Evolutionary conservation across 148 eudicot genomes (phyloP).

Genomic region (Rhododendron henanense): DNA sequence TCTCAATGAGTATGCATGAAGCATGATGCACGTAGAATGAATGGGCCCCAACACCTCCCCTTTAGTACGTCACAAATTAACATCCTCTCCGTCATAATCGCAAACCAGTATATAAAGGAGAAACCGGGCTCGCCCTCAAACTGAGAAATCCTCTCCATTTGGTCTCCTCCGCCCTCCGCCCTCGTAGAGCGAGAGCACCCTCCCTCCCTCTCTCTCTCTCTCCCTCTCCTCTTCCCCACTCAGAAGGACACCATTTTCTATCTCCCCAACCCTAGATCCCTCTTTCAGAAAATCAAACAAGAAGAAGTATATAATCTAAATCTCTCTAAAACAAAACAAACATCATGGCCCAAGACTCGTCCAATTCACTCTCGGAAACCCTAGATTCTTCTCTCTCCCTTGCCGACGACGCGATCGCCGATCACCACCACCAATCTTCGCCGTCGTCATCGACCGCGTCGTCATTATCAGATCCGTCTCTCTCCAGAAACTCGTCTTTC

Average conservation of each 20-base stretch:
- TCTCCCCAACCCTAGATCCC: slow-evolving; percentile 8
- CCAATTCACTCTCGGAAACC: slow-evolving; percentile 18
- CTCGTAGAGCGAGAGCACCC: background rate
- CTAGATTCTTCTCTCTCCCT: slow-evolving; percentile 26
- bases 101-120: background rate
- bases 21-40: background rate
- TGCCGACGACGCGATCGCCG: background rate
- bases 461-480: slow-evolving; percentile 30
- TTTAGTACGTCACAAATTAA: background rate
- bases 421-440: background rate
- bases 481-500: slow-evolving; percentile 37
- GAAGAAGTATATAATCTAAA: background rate
- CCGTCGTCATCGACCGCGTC: background rate
- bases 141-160: slow-evolving; percentile 27
- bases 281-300: slow-evolving; percentile 6
- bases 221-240: background rate
- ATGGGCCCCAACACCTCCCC: background rate
- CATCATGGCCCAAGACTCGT: slow-evolving; percentile 21
- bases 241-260: slow-evolving; percentile 7
- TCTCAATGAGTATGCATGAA: background rate
- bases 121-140: background rate
- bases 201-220: background rate
- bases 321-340: background rate
- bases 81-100: background rate
- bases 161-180: slow-evolving; percentile 2